These are phyloP conservation scores for Stephania japonica DNA, from an alignment of 164 flowering plant genomes.

Conservation along the genomic window DNA sequence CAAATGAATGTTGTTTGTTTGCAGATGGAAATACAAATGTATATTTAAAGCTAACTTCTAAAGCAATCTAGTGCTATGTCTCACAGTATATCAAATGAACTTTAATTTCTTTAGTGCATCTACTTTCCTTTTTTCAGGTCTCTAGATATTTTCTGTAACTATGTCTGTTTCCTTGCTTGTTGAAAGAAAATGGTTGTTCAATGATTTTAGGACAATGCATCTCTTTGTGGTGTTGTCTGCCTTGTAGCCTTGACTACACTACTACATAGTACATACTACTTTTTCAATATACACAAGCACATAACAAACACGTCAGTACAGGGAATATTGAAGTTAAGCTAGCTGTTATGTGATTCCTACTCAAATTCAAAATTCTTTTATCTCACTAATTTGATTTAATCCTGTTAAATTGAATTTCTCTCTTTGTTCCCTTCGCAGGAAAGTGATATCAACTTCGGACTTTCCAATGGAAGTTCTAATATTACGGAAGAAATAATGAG, in stretches of 20 bases:
- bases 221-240: not conserved
- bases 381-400: not conserved
- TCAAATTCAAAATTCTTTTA: not conserved
- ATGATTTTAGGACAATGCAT: not conserved
- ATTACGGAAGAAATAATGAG: conserved; percentile 54
- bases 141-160: not conserved
- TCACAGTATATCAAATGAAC: too few species aligned
- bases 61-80: not conserved
- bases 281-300: not conserved
- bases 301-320: not conserved
- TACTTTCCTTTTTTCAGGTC: not conserved
- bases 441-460: conserved; percentile 20
- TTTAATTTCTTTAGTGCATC: not conserved
- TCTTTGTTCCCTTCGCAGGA: conserved; percentile 34
- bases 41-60: not conserved
- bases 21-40: not conserved
- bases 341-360: not conserved
- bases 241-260: too few species aligned
- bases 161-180: not conserved
- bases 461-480: conserved; percentile 30
- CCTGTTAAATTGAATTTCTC: not conserved
- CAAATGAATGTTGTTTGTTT: not conserved
- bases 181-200: not conserved
- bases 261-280: not conserved
- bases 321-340: not conserved